Base-by-base conservation (phyloP, 768 basidiomycete genomes). In the Suillus lakei region DNA sequence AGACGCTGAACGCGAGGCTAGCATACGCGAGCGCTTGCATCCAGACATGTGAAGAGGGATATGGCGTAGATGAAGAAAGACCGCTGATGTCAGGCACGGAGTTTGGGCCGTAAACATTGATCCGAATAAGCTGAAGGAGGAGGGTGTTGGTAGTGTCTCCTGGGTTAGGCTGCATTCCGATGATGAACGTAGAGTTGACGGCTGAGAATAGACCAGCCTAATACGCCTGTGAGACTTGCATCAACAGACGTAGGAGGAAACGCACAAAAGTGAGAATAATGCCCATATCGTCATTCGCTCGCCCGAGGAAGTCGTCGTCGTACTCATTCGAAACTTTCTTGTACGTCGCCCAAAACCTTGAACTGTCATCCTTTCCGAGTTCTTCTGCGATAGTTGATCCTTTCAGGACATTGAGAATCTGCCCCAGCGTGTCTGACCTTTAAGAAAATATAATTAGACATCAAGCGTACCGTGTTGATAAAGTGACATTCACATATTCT, bases 331-430 rank as follows among this genome's bases (percentile, higher is more conserved):
- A 46, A 36, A 50, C 28, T 30, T 38, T 34, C 38, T 50, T 54
- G 61, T 62, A 62, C 8, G 18, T 54, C 15, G 51, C 61, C 51
- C 61, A 62, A 21, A 62, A 53, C 34, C 39, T 48, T 26, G 61
- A 62, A 16, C 7, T 23, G 13, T 6, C 28, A 26, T 62, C 34
- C 18, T 38, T 55, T n/a, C 61, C 61, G 3, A 2, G 55, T 39
- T 58, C 55, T 39, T 58, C 36, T 23, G 55, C 55, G 3, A 58
- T 58, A 5, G 36, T 58, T 9, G 23, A 58, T 15, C 36, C 55
- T 58, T n/a, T 16, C 4, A 39, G 23, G 36, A 39, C 23, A 18
- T 58, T 9, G 23, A 58, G 56, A n/a, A 58, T 26, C 8, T 58
- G 23, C 9, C 15, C 55, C n/a, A 56, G 15, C 6, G 36, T 55